Evolutionary conservation across 139 green algal species (phyloP), one percentile per base, ranked within the genome.

Genomic region (Pedinophyceae sp.): DNA sequence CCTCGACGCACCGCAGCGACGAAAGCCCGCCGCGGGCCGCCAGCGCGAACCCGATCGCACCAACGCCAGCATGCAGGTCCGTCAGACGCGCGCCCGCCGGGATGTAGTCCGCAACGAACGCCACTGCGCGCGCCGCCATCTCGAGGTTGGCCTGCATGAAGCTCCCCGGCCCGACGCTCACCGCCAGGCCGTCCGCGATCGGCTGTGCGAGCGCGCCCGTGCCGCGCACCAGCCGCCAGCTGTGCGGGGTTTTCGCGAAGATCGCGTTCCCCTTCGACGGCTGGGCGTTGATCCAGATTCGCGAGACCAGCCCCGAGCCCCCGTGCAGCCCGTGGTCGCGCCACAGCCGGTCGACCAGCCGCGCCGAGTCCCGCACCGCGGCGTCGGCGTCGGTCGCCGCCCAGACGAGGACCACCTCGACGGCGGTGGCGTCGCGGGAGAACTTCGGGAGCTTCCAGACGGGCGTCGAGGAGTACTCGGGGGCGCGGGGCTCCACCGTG

Each of bases 31-130:
- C 23, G 1, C 48, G 61, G 16, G 67, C 69, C 1, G 72, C 69
- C 34, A 88, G 63, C 0, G 67, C 70, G 2, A 93, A 66, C 4
- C 78, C 82, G 17, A 91, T 88, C 27, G 74, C 71, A n/a, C 81
- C 81, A n/a, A 76, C 69, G 3, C 81, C 81, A 19, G 81, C 75
- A 59, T 89, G 73, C 15, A 91, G 56, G 60, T 91, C 81, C 7
- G 60, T 57, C 0, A 88, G 60, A 1, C 30, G 34, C 3, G 46
- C 43, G 20, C 66, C 70, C 0, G 15, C 2, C 2, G 59, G 66
- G 19, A 87, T 68, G 16, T 30, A 52, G 18, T 13, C 15, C 26
- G 60, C 54, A 1, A 85, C 74, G 5, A 34, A 52, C 6, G 24
- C 30, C 18, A 88, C 54, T 18, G 61, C 62, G 13, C 13, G 10